Base-by-base conservation (phyloP, 2,329 filamentous ascomycete genomes). In the Aspergillus eucalypticola region DNA sequence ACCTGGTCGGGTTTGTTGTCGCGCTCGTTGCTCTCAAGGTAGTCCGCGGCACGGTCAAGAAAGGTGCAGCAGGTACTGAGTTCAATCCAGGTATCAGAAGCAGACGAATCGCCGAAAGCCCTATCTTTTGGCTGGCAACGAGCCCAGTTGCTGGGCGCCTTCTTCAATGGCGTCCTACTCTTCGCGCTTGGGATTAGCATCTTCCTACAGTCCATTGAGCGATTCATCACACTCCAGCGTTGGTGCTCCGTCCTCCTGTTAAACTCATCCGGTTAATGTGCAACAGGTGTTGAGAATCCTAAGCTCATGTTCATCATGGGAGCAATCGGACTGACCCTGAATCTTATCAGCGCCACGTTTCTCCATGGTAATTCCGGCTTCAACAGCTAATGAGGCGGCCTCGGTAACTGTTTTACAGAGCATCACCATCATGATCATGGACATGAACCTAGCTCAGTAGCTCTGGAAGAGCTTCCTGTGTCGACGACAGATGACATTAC, bases 101-200 rank as follows among this genome's bases (percentile, higher is more conserved):
- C 64, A 77, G 81, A 44, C 77, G 75, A 83, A 5, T 83, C 83
- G 1, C 88, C 88, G 0, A 79, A 83, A 62, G 80, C 79, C 8
- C 79, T 90, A 15, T 85, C 89, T 0, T 92, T 90, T 66, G 90
- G 90, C n/a, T 92, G 89, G 89, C 87, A 90, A 59, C 83, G 90
- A 32, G 88, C 89, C 15, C 84, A 85, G n/a, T 73, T 92, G 1
- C 79, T 93, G 0, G 90, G 90, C 5, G 88, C 89, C 21, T 93
- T 93, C 74, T 93, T 92, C 81, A 93, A 93, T 68, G 90, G 90
- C 13, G 86, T 88, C 1, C 90, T 93, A 60, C 81, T 93, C 1
- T 74, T 92, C 15, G 89, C 88, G 0, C 78, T 93, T 2, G 88
- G 88, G 1, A 74, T 92, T 38, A 91, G 88, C 72, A 90, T 92